Conservation (phyloP, 768 basidiomycete genomes). For the Neoboletus magnificus region DNA sequence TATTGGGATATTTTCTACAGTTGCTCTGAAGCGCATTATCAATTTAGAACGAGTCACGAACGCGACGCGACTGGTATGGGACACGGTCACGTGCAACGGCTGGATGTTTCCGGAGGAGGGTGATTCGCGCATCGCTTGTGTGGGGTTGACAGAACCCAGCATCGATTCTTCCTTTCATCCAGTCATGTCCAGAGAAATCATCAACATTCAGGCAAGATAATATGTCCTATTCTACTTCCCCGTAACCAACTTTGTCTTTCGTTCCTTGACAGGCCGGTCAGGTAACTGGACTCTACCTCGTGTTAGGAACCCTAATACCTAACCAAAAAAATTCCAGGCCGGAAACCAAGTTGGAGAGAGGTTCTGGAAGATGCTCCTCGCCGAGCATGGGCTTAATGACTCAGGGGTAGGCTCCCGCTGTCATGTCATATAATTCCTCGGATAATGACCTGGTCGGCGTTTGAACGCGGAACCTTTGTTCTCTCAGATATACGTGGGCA, state of each 20-base stretch:
- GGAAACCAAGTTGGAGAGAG: constrained; percentile 79
- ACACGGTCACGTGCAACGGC: constrained; percentile 27
- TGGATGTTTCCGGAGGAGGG: constrained; percentile 18
- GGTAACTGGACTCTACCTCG: constrained; percentile 36
- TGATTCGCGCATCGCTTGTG: constrained; percentile 10
- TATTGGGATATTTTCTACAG: constrained; percentile 53
- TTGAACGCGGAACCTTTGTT: constrained; percentile 5
- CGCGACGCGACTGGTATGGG: constrained; percentile 10
- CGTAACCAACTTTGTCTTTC: constrained; percentile 8
- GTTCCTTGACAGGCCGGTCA: constrained; percentile 56
- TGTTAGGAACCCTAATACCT: constrained; percentile 14
- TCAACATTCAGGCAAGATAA: constrained; percentile 67
- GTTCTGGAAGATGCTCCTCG: constrained; percentile 87
- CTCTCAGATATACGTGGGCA: constrained; percentile 62
- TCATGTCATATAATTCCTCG: constrained; percentile 3
- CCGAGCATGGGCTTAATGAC: constrained; percentile 79
- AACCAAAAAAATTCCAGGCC: constrained; percentile 42
- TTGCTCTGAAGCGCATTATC: constrained; percentile 62
- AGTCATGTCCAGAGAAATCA: constrained; percentile 72
- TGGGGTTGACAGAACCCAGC: constrained; percentile 1
- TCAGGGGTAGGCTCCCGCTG: constrained; percentile 48
- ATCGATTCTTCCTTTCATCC: constrained; percentile 15
- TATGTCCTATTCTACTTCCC: not conserved
- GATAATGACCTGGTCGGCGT: constrained; percentile 15
- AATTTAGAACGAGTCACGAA: not conserved